phyloP scores from a whole-genome alignment of 2,329 filamentous ascomycete genomes.

The Pseudocercospora fuligena region DNA sequence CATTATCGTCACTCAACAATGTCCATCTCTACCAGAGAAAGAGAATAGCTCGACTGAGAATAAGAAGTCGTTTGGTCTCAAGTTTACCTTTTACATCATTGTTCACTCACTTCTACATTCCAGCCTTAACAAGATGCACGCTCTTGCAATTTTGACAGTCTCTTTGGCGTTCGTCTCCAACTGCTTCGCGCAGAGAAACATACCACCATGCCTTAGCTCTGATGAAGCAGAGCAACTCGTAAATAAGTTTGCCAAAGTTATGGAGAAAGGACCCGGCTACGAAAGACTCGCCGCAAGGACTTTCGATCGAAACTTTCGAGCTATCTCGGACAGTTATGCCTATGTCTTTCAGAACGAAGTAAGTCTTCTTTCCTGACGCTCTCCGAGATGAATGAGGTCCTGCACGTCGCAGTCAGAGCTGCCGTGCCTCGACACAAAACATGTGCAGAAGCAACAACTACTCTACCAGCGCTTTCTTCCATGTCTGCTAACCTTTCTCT shows the following conservation, averaged over 20 bases:
- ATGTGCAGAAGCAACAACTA: not conserved
- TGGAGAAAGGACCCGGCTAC: not conserved
- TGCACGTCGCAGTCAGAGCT: too few relatives aligned
- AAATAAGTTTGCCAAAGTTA: not conserved
- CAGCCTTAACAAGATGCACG: not conserved
- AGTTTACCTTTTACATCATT: not conserved
- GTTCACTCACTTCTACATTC: not conserved
- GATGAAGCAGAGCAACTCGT: not conserved
- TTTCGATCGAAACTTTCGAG: not conserved
- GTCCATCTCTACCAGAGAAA: not conserved
- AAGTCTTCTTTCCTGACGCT: not conserved
- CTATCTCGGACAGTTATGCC: conserved; percentile 5
- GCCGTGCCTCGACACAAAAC: too few relatives aligned
- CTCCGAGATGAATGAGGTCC: not conserved
- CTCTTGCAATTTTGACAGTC: not conserved
- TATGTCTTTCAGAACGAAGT: conserved; percentile 1
- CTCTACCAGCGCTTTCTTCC: too few relatives aligned
- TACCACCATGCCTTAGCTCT: not conserved
- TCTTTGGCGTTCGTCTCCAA: not conserved
- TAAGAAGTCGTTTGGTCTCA: not conserved
- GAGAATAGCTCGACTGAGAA: not conserved
- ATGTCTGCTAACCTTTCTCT: not conserved
- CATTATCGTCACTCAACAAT: not conserved
- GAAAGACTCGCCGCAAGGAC: not conserved
- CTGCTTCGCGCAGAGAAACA: not conserved